These are phyloP conservation scores for Rasamsonia emersonii DNA, from an alignment of 2,329 filamentous ascomycete species.

Conservation along the genomic window DNA sequence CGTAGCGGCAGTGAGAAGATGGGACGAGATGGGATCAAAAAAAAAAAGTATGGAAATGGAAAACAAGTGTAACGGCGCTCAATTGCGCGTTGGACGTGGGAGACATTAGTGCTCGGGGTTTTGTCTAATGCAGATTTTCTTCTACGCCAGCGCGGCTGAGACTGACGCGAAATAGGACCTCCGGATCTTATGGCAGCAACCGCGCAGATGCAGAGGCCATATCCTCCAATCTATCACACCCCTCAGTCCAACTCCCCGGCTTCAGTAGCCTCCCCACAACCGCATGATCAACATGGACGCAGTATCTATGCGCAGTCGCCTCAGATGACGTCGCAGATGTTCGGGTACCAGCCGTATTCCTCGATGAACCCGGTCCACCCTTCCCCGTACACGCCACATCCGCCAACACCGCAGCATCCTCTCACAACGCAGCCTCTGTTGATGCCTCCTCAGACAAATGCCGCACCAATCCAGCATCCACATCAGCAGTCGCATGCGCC, in stretches of 20 bases:
- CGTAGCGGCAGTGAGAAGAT: too few relatives aligned
- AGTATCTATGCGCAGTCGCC: constrained; percentile 76
- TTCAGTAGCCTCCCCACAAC: constrained; percentile 80
- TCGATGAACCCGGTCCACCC: constrained; percentile 46
- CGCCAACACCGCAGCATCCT: constrained; percentile 45
- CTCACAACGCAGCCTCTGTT: constrained; percentile 48
- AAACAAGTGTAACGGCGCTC: too few relatives aligned
- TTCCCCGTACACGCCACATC: constrained; percentile 49
- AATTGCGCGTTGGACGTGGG: not conserved
- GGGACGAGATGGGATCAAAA: too few relatives aligned
- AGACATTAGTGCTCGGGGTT: not conserved
- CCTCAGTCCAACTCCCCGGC: constrained; percentile 92
- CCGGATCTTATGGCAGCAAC: constrained; percentile 59
- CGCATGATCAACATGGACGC: constrained; percentile 76
- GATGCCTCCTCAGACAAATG: constrained; percentile 38
- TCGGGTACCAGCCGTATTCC: constrained; percentile 57
- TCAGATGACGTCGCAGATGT: constrained; percentile 77
- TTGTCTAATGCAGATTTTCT: not conserved
- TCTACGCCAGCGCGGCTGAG: constrained; percentile 23
- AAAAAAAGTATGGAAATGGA: too few relatives aligned
- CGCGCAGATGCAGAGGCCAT: constrained; percentile 60
- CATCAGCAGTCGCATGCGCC: constrained; percentile 37
- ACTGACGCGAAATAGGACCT: constrained; percentile 61
- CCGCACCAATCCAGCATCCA: constrained; percentile 35
- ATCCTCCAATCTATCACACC: constrained; percentile 90